phyloP scores from a whole-genome alignment of 2,329 filamentous ascomycete species.

The Aspergillus ibericus region DNA sequence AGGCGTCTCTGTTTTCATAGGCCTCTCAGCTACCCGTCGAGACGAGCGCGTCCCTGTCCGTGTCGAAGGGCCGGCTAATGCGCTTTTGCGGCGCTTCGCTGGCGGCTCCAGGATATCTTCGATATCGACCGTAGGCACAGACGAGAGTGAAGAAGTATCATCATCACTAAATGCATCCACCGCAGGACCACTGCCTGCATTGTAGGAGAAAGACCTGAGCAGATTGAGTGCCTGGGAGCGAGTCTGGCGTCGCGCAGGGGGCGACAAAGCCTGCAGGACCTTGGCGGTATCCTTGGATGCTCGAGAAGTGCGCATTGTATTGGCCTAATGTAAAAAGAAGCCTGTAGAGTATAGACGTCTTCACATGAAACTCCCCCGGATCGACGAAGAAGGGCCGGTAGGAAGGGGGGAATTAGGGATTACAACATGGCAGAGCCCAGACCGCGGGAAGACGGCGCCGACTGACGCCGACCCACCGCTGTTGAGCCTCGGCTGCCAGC shows the following conservation, averaged over 20 bases:
- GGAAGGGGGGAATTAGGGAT: background rate
- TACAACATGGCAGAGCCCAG: background rate
- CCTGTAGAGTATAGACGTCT: background rate
- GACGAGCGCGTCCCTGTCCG: conserved; percentile 21
- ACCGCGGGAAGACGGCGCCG: background rate
- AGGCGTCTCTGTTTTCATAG: background rate
- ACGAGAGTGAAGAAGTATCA: conserved; percentile 37
- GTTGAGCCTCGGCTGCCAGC: background rate
- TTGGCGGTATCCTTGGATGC: conserved; percentile 60
- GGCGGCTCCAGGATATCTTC: conserved; percentile 54
- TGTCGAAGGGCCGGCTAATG: conserved; percentile 20
- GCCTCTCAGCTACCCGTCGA: background rate
- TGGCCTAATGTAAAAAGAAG: background rate
- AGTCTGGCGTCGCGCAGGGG: conserved; percentile 44
- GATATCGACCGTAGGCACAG: conserved; percentile 52
- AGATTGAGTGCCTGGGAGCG: conserved; percentile 28
- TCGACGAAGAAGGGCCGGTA: background rate
- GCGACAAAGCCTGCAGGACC: conserved; percentile 52
- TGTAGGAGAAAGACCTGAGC: conserved; percentile 30
- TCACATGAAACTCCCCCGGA: conserved; percentile 24
- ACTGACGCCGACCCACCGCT: background rate
- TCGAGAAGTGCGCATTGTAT: conserved; percentile 57
- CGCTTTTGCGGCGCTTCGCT: conserved; percentile 52
- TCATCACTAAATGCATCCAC: conserved; percentile 29
- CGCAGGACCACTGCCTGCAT: conserved; percentile 21